phyloP scores from a whole-genome alignment of 75 land plant species.

The Pseudotsuga menziesii region DNA sequence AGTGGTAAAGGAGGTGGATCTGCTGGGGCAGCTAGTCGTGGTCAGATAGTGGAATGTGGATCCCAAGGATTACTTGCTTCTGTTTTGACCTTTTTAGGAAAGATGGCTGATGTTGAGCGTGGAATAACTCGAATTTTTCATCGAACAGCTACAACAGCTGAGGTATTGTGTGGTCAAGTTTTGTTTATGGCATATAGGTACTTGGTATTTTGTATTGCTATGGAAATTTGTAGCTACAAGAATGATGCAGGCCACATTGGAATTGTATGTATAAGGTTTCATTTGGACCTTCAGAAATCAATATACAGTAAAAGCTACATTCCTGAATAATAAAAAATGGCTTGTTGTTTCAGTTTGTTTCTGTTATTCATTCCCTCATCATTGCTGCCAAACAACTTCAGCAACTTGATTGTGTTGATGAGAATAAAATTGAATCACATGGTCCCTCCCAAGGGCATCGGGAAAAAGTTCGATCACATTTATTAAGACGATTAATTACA shows the following conservation, averaged over 20 bases:
- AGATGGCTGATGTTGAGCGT: slow-evolving; percentile 84
- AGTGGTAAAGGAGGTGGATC: slow-evolving; percentile 35
- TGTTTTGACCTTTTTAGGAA: slow-evolving; percentile 60
- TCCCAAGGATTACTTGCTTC: slow-evolving; percentile 46
- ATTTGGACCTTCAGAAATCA: not conserved
- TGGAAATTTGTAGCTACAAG: slow-evolving; percentile 5
- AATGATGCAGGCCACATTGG: not conserved
- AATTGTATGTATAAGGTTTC: not conserved
- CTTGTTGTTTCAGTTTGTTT: slow-evolving; percentile 59
- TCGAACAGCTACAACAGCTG: slow-evolving; percentile 70
- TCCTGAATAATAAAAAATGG: not conserved
- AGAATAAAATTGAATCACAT: slow-evolving; percentile 9
- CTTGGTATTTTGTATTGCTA: not conserved
- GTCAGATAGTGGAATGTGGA: slow-evolving; percentile 15
- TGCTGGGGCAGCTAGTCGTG: slow-evolving; percentile 28
- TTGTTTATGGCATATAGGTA: not conserved
- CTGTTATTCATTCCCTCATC: slow-evolving; percentile 74
- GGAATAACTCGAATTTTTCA: slow-evolving; percentile 95
- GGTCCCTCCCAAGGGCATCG: not conserved
- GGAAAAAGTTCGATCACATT: slow-evolving; percentile 30
- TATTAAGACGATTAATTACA: slow-evolving; percentile 59
- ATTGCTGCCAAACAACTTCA: slow-evolving; percentile 67
- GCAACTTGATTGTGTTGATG: slow-evolving; percentile 39
- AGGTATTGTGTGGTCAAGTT: slow-evolving; percentile 42
- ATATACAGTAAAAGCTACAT: not conserved